A percentile compares a stretch with the other conserved stretches of the same genome.
Evolutionary conservation across 129 eudicot genomes (phyloP).

Genomic region (Artemisia annua): DNA sequence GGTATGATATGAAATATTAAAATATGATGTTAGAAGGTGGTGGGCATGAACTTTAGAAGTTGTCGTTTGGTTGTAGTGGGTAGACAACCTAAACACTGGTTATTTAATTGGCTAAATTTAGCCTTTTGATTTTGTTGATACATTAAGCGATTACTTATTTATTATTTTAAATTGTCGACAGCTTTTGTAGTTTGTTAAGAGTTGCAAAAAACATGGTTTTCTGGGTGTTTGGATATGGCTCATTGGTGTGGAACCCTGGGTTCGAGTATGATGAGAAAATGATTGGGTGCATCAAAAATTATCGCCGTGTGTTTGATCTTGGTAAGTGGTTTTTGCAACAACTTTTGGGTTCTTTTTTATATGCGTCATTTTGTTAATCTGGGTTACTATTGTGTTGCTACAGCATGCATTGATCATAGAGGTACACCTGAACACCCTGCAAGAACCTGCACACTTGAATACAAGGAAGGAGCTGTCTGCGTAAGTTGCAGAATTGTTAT

Average conservation of each 20-base stretch:
- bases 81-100: not conserved
- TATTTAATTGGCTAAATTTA: not conserved
- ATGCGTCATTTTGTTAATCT: not conserved
- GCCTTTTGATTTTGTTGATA: constrained; percentile 2
- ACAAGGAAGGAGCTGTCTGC: constrained; percentile 69
- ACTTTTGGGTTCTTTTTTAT: not conserved
- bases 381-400: not conserved
- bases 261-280: constrained; percentile 84
- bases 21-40: constrained; percentile 13
- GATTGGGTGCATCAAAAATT: constrained; percentile 78
- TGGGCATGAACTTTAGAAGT: constrained; percentile 15
- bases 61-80: constrained; percentile 5
- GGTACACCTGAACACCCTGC: constrained; percentile 98
- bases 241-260: constrained; percentile 98
- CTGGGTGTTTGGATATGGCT: constrained; percentile 98
- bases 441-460: constrained; percentile 89
- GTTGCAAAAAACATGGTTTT: constrained; percentile 67
- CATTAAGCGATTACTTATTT: not conserved
- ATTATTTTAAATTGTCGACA: constrained; percentile 21
- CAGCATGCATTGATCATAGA: constrained; percentile 98
- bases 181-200: constrained; percentile 29
- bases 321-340: constrained; percentile 38
- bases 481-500: constrained; percentile 46
- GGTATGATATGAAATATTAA: not conserved
- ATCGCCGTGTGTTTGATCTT: constrained; percentile 85